These are phyloP conservation scores for Fennellomyces sp. DNA, from an alignment of 371 early-diverging fungal genomes.

Conservation along the genomic window DNA sequence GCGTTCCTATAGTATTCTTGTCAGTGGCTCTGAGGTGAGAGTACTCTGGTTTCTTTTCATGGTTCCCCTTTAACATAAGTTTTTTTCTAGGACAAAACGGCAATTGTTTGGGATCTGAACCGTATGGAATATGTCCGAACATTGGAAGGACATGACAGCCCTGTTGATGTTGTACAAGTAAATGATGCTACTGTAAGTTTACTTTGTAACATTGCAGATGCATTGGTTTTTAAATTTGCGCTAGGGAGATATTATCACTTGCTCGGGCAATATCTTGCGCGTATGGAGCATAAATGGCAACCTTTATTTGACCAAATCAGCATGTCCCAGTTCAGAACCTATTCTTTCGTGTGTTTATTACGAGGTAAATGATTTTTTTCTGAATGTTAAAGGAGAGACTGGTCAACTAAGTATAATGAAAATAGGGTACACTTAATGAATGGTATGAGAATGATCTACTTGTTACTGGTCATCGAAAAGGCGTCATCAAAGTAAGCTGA, in stretches of 20 bases:
- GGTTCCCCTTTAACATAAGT: not conserved
- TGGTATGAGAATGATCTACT: conserved; percentile 45
- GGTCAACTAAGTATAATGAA: too few relatives aligned
- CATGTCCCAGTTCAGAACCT: conserved; percentile 59
- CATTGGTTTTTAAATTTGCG: too few relatives aligned
- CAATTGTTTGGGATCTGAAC: conserved; percentile 80
- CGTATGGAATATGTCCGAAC: conserved; percentile 68
- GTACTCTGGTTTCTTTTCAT: not conserved
- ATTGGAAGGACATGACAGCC: conserved; percentile 58
- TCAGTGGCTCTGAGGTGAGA: conserved; percentile 67
- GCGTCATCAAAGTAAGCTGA: conserved; percentile 51
- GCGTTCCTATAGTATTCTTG: conserved; percentile 67
- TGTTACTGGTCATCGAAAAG: conserved; percentile 64
- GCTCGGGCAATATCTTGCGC: conserved; percentile 59
- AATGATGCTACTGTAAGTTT: conserved; percentile 60
- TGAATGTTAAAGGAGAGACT: not conserved
- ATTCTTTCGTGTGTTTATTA: conserved; percentile 63
- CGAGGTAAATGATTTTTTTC: conserved; percentile 34
- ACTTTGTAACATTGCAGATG: too few relatives aligned
- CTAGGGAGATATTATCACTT: conserved; percentile 76
- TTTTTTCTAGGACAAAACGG: conserved; percentile 60
- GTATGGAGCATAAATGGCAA: conserved; percentile 81
- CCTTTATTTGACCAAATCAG: conserved; percentile 56
- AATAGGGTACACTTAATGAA: conserved; percentile 49
- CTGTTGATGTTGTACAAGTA: conserved; percentile 58